Evolutionary conservation across 164 flowering plant genomes (phyloP).

Genomic region (Magnolia changhungtana): DNA sequence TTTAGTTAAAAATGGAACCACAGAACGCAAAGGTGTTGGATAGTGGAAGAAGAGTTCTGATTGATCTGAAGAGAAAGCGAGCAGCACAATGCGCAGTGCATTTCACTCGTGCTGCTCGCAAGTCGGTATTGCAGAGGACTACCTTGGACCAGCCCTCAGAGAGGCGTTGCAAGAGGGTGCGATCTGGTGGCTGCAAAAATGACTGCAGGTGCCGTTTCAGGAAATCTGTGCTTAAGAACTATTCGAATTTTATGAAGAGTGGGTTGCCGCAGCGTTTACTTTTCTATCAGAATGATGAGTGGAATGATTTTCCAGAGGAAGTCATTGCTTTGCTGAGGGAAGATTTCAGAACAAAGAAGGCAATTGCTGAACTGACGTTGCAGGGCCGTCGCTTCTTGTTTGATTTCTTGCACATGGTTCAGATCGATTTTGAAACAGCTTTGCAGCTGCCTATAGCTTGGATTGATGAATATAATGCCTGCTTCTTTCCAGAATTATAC

Average conservation of each 20-base stretch:
- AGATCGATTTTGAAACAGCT: constrained; percentile 55
- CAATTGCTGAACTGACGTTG: constrained; percentile 50
- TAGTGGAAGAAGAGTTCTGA: constrained; percentile 36
- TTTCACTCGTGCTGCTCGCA: constrained; percentile 30
- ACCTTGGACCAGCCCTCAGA: constrained; percentile 15
- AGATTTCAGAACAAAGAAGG: constrained; percentile 48
- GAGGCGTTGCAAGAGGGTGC: constrained; percentile 44
- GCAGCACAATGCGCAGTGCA: constrained; percentile 31
- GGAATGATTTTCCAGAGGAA: constrained; percentile 63
- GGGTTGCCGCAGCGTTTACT: constrained; percentile 60
- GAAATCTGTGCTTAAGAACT: constrained; percentile 43
- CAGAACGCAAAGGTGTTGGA: constrained; percentile 77
- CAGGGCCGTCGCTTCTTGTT: constrained; percentile 42
- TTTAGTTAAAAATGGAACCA: constrained; percentile 59
- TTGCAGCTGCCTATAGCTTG: constrained; percentile 67
- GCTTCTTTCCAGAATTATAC: constrained; percentile 73
- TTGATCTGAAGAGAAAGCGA: constrained; percentile 58
- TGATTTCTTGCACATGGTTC: constrained; percentile 69
- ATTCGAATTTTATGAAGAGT: constrained; percentile 61
- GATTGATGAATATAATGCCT: constrained; percentile 75
- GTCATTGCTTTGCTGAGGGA: constrained; percentile 36
- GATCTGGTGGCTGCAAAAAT: constrained; percentile 38
- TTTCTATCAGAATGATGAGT: constrained; percentile 58
- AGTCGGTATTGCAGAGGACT: constrained; percentile 1
- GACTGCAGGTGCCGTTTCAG: constrained; percentile 20